A percentile compares a stretch with the other conserved stretches of the same genome.
Conservation (phyloP, 306 rosid species). For the Mimosa bimucronata region DNA sequence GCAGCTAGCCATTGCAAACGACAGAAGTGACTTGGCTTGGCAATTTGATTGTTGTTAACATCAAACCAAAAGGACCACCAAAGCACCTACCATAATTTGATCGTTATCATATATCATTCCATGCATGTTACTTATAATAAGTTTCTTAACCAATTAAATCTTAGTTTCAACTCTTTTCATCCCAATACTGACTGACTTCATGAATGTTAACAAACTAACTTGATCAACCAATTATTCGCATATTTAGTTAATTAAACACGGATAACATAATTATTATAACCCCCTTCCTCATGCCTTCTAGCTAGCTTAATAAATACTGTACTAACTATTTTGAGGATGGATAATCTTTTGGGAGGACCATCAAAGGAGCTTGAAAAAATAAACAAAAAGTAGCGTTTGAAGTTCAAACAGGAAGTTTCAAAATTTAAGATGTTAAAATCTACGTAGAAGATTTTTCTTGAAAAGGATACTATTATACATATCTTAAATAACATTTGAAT, state of each 20-base stretch:
- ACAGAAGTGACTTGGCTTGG: neutral
- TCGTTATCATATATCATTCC: neutral
- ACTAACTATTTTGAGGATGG: too few species aligned
- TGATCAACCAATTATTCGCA: neutral
- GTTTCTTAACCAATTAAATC: neutral
- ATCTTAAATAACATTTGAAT: too few species aligned
- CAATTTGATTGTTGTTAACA: slow-evolving; percentile 12
- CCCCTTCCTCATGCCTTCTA: too few species aligned
- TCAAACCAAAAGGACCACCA: slow-evolving; percentile 4
- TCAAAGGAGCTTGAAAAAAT: neutral
- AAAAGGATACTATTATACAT: too few species aligned
- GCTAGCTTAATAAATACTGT: too few species aligned
- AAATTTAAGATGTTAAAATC: too few species aligned
- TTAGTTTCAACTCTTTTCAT: neutral
- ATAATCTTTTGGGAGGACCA: neutral
- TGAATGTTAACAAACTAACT: too few species aligned
- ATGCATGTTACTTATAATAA: neutral
- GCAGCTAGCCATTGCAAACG: slow-evolving; percentile 7
- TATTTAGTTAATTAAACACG: neutral
- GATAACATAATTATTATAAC: too few species aligned
- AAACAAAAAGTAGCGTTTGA: too few species aligned
- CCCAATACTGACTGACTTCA: neutral
- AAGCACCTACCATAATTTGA: neutral
- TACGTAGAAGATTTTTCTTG: too few species aligned
- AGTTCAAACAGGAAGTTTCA: neutral